Evolutionary conservation across 805 yeast species (phyloP), one percentile per base, ranked within the genome.

Genomic region (Starmerella bacillaris): DNA sequence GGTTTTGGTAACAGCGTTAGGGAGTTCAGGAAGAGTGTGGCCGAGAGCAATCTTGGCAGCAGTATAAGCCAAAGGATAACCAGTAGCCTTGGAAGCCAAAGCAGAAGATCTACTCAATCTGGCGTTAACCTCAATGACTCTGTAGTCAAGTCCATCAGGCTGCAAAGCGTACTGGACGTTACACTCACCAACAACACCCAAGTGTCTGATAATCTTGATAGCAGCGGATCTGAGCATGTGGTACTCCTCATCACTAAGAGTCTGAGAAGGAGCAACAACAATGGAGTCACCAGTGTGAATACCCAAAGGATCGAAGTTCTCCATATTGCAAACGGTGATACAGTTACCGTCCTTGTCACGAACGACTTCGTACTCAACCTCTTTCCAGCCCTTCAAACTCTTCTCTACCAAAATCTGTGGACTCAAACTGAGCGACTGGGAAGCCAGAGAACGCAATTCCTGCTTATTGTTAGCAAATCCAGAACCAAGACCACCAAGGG

Each of bases 111-210:
- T 74, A 28, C 95, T 84, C 50, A 86, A 68, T 60, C 98, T 75
- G 30, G 98, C 98, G 55, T 86, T 86, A 44, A 86, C 98, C 62
- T 86, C 98, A 52, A 86, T 89, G 43, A 86, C 93, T 57, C 96
- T 73, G 67, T 78, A 86, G 54, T 86, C 96, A 49, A 80, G 70
- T 22, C 94, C 92, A 59, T 83, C 89, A 30, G 98, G 94, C 56
- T 84, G 92, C 47, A 86, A 68, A 36, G 95, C 92, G 55, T 86
- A 86, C 61, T 86, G 98, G 43, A 86, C 93, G 58, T 86, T 86
- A 71, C 98, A 86, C 64, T 86, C 98, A 60, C 98, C 98, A 49
- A 86, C 94, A 46, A 86, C 98, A 56, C 98, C 98, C 54, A 86
- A 67, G 55, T 86, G 98, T 60, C 96, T 80, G 51, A 86, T 86